Evolutionary conservation across 768 basidiomycete species (phyloP), one percentile per base, ranked within the genome.

Genomic region (Grammothele lineata): DNA sequence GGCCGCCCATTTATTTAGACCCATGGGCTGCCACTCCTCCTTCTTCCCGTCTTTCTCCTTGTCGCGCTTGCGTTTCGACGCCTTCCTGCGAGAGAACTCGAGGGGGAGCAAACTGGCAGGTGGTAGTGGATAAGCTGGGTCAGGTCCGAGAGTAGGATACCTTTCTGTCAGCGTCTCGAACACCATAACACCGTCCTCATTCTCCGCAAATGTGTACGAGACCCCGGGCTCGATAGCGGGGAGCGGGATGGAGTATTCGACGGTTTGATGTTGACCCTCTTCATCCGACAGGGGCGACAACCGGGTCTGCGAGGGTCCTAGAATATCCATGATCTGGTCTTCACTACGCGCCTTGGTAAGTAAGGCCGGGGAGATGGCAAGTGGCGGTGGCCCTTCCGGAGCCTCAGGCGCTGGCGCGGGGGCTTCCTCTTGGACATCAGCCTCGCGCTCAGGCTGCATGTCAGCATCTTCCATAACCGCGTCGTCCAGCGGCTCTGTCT

Each of bases 21-120:
- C 67, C 43, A 92, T 62, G 71, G 77, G 80, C 18, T 68, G 55
- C 71, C 78, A 82, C 24, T 87, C 87, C 17, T 84, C 81, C 50
- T 65, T 63, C 53, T 73, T 77, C 15, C 69, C 8, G 9, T 36
- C 66, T 52, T 74, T 80, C 37, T 75, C 76, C 43, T 71, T 72
- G 3, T 79, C 79, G 30, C 74, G 78, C 54, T 80, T 77, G 40
- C 73, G 71, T 47, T 74, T 79, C 4, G 64, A 63, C 12, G 70
- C 62, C 56, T 74, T 79, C 15, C 72, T 78, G 33, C 76, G 73
- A 18, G 72, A 62, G 58, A 73, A 79, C 48, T 84, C 81, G 0
- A 70, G 51, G 14, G 83, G 82, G 17, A 86, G 65, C 8, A 67
- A 62, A 48, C 72, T 78, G 35, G 80, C 66, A 18, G 75, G 71